Evolutionary conservation across 805 yeast genomes (phyloP), one percentile per base, ranked within the genome.

Genomic region (Spathaspora arborariae): DNA sequence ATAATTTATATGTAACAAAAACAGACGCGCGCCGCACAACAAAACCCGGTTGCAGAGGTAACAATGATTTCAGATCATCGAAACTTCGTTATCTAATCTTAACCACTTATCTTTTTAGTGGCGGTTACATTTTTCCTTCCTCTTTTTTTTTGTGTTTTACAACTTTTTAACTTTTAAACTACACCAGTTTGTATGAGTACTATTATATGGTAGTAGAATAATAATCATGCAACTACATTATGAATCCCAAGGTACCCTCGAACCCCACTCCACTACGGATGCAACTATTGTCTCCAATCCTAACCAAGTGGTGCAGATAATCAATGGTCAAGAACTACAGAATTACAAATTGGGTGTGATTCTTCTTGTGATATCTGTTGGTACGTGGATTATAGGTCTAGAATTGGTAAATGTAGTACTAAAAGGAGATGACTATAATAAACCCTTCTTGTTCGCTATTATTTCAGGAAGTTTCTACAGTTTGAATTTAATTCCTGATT

Each of bases 391-490:
- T 33, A 45, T 68, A 2, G 79, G 81, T 0, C 62, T 75, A 16
- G 81, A 78, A 51, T 49, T 78, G 50, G 75, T 75, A 39, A 79
- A 76, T 50, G 56, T 64, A 4, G 74, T 76, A n/a, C 59, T 78
- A 48, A 79, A 79, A 48, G 74, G 72, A 22, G 75, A 68, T 20
- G 70, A 67, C 10, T 79, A 71, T 53, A 67, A 63, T 30, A 80
- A 78, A 48, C 83, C 84, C 4, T 58, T 72, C 33, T 61, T 79
- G 51, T 65, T 76, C 42, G 67, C 81, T 0, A 68, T 72, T 36
- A 52, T 76, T 33, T 72, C 76, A n/a, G 82, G 82, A 1, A 58
- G 72, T 2, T 72, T 75, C 41, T 79, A 78, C 46, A 50, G 59
- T 35, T 50, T 78, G n/a, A 75, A 77, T 51, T 70, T 76, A 2